Percentiles rank a stretch among this genome's conserved stretches.
These are phyloP conservation scores for Paecilomyces variotii DNA, from an alignment of 2,329 filamentous ascomycete species.

Conservation along the genomic window DNA sequence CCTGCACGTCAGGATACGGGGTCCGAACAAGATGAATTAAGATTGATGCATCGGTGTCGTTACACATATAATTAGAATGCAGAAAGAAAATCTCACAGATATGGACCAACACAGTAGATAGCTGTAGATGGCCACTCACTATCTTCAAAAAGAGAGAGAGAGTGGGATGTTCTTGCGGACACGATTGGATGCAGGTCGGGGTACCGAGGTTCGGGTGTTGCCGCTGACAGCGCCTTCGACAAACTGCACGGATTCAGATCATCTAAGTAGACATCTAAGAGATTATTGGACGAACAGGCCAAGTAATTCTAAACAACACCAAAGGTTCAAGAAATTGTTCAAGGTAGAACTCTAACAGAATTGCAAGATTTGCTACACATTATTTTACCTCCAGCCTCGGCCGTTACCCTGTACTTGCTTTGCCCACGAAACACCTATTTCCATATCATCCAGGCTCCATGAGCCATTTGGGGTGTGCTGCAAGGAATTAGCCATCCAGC, in stretches of 20 bases:
- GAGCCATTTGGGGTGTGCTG: neutral
- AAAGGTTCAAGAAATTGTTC: neutral
- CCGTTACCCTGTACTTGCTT: neutral
- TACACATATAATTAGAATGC: neutral
- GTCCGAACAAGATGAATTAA: neutral
- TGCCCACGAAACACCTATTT: neutral
- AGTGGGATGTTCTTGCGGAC: neutral
- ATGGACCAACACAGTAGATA: neutral
- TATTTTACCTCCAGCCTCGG: neutral
- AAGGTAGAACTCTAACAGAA: neutral
- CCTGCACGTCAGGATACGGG: neutral
- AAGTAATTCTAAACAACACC: neutral
- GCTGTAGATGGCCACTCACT: neutral
- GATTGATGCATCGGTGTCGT: neutral
- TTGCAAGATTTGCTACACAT: neutral
- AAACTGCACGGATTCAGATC: neutral
- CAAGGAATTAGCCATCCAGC: neutral
- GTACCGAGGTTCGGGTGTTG: conserved; percentile 33
- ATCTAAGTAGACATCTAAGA: neutral
- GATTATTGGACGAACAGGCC: neutral
- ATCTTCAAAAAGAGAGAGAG: neutral
- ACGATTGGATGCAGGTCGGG: neutral
- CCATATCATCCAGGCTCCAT: neutral
- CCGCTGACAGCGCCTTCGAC: conserved; percentile 44
- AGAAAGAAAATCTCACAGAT: neutral